Evolutionary conservation across 2,329 filamentous ascomycete genomes (phyloP).

Genomic region (Gremmenia infestans): DNA sequence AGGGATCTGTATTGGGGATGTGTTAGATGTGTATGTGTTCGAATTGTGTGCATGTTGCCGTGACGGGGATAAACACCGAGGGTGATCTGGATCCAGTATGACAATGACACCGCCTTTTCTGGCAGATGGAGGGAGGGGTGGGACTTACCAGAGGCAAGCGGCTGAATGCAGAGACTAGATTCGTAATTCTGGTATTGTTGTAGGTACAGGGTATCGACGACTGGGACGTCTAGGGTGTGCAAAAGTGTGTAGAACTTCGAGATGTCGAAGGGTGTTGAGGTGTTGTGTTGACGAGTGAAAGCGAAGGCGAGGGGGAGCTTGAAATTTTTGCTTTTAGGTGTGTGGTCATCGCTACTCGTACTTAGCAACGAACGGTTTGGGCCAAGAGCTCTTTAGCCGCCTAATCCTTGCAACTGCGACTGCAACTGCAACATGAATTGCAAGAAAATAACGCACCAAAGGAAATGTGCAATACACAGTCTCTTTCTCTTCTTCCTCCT

Average conservation of each 20-base stretch:
- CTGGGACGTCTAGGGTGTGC: neutral
- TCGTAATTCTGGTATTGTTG: neutral
- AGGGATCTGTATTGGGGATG: conserved; percentile 10
- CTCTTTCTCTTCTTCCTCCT: no score
- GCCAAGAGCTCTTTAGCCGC: neutral
- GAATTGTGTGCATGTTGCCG: no score
- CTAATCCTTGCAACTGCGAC: neutral
- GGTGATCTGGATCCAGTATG: no score
- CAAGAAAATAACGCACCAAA: no score
- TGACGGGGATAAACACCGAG: no score
- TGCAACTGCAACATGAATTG: neutral
- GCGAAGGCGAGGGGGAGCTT: neutral
- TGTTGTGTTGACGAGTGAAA: neutral
- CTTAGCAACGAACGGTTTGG: neutral
- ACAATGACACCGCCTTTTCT: neutral
- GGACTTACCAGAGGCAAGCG: neutral
- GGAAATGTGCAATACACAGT: no score
- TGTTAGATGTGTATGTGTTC: neutral
- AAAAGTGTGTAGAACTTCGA: neutral
- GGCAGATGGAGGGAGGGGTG: neutral
- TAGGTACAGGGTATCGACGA: neutral
- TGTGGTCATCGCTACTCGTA: neutral
- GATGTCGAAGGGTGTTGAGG: neutral
- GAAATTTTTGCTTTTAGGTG: neutral
- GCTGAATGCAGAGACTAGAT: neutral